These are phyloP conservation scores for Tuber borchii DNA, from an alignment of 495 filamentous ascomycete species.

Conservation along the genomic window DNA sequence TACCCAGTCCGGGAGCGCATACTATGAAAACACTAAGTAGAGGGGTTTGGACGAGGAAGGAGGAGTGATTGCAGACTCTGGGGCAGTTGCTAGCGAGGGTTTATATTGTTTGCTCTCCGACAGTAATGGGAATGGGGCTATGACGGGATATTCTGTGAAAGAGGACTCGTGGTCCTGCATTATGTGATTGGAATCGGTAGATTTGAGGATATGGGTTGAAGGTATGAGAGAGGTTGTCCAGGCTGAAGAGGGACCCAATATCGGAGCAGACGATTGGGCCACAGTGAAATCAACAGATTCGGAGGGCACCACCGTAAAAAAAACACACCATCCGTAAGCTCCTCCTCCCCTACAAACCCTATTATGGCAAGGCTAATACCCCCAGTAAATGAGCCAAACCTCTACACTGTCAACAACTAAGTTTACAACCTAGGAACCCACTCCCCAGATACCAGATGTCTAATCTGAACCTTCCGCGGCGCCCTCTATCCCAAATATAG, in stretches of 20 bases:
- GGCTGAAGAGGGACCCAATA: neutral
- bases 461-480: neutral
- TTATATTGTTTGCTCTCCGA: constrained; percentile 9
- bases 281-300: neutral
- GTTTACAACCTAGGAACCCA: neutral
- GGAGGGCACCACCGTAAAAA: constrained; percentile 3
- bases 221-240: constrained; percentile 4
- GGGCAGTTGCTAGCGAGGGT: no score
- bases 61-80: no score
- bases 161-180: constrained; percentile 4
- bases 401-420: neutral
- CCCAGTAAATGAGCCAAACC: no score
- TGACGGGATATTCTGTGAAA: constrained; percentile 6
- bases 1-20: no score
- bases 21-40: no score
- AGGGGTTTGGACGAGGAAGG: no score
- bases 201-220: neutral
- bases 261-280: neutral
- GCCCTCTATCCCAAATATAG: constrained; percentile 2
- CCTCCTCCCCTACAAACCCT: neutral
- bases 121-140: constrained; percentile 3
- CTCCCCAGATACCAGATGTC: neutral
- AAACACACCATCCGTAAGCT: neutral
- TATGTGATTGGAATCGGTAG: constrained; percentile 7
- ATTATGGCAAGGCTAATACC: neutral